phyloP scores from a whole-genome alignment of 1,284 basidiomycete genomes.

The Ceratobasidium sp. region DNA sequence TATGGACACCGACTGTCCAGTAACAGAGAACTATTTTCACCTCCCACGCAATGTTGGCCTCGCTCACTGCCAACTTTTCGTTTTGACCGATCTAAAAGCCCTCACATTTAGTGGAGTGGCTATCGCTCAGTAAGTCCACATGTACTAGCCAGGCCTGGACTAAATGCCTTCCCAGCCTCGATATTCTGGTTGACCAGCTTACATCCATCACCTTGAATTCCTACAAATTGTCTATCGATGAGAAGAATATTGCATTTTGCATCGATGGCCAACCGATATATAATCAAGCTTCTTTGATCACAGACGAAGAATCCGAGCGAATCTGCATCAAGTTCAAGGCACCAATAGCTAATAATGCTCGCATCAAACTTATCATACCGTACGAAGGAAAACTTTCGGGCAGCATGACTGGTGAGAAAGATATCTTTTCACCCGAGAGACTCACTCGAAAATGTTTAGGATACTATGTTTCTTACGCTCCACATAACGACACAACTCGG shows the following conservation, averaged over 20 bases:
- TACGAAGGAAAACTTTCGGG: constrained; percentile 8
- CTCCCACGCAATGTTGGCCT: constrained; percentile 45
- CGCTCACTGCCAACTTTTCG: constrained; percentile 57
- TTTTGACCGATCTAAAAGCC: constrained; percentile 57
- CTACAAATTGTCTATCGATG: background rate
- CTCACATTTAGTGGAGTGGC: constrained; percentile 56
- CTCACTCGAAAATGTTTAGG: background rate
- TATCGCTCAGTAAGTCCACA: constrained; percentile 48
- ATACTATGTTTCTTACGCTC: background rate
- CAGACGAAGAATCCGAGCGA: background rate
- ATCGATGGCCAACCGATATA: background rate
- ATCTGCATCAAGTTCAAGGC: background rate
- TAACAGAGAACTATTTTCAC: background rate
- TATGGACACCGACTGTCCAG: too few relatives aligned
- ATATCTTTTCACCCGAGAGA: background rate
- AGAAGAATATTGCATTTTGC: background rate
- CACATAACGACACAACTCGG: background rate
- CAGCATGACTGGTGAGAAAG: background rate
- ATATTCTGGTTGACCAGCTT: constrained; percentile 1
- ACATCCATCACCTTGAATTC: background rate
- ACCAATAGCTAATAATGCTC: background rate
- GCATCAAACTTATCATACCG: background rate
- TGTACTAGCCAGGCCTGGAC: too few relatives aligned
- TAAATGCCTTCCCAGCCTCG: background rate
- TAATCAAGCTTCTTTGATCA: background rate